Conservation (phyloP, 805 yeast genomes). For the Cyberlindnera misumaiensis region DNA sequence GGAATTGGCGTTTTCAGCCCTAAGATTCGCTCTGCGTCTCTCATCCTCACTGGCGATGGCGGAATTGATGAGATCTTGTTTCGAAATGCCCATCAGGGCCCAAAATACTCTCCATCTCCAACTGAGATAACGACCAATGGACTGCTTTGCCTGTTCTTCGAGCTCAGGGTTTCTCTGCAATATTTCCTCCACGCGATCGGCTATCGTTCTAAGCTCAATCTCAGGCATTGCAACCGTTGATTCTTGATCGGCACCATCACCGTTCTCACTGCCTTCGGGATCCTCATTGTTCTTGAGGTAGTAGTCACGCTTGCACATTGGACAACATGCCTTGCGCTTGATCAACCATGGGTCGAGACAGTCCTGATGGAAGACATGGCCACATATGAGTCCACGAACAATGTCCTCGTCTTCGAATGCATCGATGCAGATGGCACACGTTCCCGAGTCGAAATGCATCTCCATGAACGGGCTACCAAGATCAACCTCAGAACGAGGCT, state of each 20-base stretch:
- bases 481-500: constrained; percentile 10
- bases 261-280: constrained; percentile 6
- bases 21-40: constrained; percentile 3
- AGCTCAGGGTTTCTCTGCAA: constrained; percentile 34
- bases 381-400: constrained; percentile 72
- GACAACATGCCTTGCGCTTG: constrained; percentile 72
- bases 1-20: background rate
- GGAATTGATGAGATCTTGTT: constrained; percentile 42
- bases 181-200: constrained; percentile 37
- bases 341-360: constrained; percentile 82
- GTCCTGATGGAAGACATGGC: constrained; percentile 74
- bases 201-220: constrained; percentile 31
- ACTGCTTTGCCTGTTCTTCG: constrained; percentile 37
- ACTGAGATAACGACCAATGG: constrained; percentile 28
- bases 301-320: constrained; percentile 72
- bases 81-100: constrained; percentile 49
- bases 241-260: constrained; percentile 21
- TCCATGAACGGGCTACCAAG: constrained; percentile 18
- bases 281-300: constrained; percentile 26
- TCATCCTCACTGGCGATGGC: constrained; percentile 30
- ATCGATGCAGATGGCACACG: constrained; percentile 77
- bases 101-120: constrained; percentile 37
- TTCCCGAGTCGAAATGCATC: constrained; percentile 54
- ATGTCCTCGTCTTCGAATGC: constrained; percentile 50
- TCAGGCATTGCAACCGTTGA: constrained; percentile 24